Percentiles rank a stretch among this genome's conserved stretches.
Evolutionary conservation across 257 asterid species (phyloP).

Genomic region (Lantana camara): DNA sequence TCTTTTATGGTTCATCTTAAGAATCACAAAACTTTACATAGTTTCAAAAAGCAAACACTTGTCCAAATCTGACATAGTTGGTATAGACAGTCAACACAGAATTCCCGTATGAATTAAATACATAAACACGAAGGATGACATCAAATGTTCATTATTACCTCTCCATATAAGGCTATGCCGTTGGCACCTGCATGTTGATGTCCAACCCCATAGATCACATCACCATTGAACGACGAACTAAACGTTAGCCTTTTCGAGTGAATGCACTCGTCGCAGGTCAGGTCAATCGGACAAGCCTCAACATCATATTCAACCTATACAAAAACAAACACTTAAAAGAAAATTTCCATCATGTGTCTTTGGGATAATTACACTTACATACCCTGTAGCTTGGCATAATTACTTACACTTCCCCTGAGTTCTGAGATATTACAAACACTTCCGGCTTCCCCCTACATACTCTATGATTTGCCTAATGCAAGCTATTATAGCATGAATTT

Average conservation of each 20-base stretch:
- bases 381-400: no score
- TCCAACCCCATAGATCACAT: conserved; percentile 68
- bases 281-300: conserved; percentile 45
- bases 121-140: neutral
- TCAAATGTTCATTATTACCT: conserved; percentile 39
- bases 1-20: neutral
- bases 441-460: no score
- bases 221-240: conserved; percentile 56
- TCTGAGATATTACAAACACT: no score
- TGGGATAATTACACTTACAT: no score
- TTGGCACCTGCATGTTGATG: conserved; percentile 74
- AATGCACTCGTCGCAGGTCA: conserved; percentile 38
- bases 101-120: neutral
- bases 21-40: no score
- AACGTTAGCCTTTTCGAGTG: conserved; percentile 38
- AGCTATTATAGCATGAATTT: no score
- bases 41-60: no score
- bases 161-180: conserved; percentile 60
- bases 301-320: conserved; percentile 60
- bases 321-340: neutral
- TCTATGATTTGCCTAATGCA: no score
- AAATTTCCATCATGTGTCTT: no score
- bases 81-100: neutral
- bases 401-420: no score
- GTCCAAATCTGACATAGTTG: no score